Percentiles rank a stretch among this genome's conserved stretches.
phyloP scores from a whole-genome alignment of 2,329 filamentous ascomycete genomes.

The Xylaria sp. region DNA sequence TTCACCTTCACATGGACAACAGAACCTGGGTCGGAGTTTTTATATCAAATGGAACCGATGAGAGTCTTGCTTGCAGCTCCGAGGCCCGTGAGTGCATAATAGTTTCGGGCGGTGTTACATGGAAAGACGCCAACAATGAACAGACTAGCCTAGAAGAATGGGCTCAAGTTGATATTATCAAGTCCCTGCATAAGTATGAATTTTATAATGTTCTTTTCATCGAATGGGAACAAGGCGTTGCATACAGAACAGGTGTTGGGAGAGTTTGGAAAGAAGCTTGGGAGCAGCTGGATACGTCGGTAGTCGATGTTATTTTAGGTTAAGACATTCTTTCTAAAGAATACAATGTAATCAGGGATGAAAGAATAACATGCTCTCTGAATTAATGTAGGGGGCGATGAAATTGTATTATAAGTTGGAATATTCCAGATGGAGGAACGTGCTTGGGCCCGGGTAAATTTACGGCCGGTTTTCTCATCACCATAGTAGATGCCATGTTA shows the following conservation, averaged over 20 bases:
- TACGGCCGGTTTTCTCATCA: too few relatives aligned
- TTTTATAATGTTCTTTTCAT: conserved; percentile 25
- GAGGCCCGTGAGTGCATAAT: not conserved
- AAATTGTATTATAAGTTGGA: too few relatives aligned
- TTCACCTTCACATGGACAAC: not conserved
- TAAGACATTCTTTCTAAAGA: not conserved
- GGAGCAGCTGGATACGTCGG: conserved; percentile 11
- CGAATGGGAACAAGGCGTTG: conserved; percentile 11
- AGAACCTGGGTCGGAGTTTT: not conserved
- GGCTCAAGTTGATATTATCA: conserved; percentile 8
- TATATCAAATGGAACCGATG: not conserved
- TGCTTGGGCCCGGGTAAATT: too few relatives aligned
- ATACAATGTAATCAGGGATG: not conserved
- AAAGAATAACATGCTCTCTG: too few relatives aligned
- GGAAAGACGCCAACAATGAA: not conserved
- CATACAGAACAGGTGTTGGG: conserved; percentile 23
- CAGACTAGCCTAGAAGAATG: conserved; percentile 2
- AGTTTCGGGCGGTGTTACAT: conserved; percentile 1
- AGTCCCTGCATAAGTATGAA: not conserved
- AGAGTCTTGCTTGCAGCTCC: not conserved
- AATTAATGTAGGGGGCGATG: too few relatives aligned
- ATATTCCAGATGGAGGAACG: too few relatives aligned
- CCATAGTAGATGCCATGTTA: too few relatives aligned
- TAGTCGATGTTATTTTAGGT: conserved; percentile 5
- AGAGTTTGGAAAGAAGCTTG: conserved; percentile 17